These are phyloP conservation scores for Botrytis medusae DNA, from an alignment of 2,329 filamentous ascomycete species.

Conservation along the genomic window DNA sequence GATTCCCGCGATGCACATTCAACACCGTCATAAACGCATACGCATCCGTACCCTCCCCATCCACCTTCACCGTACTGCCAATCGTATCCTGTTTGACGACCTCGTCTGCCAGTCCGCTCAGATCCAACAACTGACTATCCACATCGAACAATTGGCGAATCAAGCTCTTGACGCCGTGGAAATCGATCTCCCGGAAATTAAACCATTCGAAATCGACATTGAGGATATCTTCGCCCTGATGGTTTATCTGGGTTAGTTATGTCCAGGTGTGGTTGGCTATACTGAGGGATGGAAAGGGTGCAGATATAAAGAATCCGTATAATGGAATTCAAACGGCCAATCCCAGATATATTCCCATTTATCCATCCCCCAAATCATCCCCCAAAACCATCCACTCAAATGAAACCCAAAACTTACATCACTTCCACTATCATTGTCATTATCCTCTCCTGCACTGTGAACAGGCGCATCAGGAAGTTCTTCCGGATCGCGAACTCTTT, in stretches of 20 bases:
- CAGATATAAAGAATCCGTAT: background rate
- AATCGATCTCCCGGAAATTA: constrained; percentile 89
- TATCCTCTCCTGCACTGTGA: constrained; percentile 28
- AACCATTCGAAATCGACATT: constrained; percentile 99
- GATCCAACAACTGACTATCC: constrained; percentile 80
- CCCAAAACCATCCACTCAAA: background rate
- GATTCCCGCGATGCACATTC: constrained; percentile 72
- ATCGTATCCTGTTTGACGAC: constrained; percentile 84
- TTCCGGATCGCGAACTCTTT: constrained; percentile 40
- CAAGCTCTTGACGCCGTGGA: constrained; percentile 89
- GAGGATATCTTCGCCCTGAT: constrained; percentile 82
- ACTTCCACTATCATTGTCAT: constrained; percentile 38
- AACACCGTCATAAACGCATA: constrained; percentile 90
- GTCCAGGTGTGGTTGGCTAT: background rate
- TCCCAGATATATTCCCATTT: background rate
- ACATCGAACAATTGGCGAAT: constrained; percentile 90
- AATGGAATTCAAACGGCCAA: too few relatives aligned
- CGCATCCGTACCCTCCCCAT: constrained; percentile 87
- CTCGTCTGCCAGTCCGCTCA: constrained; percentile 81
- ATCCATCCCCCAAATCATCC: background rate
- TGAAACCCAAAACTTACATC: constrained; percentile 29
- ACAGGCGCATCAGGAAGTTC: constrained; percentile 37
- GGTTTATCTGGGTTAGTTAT: background rate
- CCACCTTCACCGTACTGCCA: constrained; percentile 95
- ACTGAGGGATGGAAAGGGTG: background rate